These are phyloP conservation scores for Cladosporium phlei DNA, from an alignment of 2,329 filamentous ascomycete species.

Conservation along the genomic window DNA sequence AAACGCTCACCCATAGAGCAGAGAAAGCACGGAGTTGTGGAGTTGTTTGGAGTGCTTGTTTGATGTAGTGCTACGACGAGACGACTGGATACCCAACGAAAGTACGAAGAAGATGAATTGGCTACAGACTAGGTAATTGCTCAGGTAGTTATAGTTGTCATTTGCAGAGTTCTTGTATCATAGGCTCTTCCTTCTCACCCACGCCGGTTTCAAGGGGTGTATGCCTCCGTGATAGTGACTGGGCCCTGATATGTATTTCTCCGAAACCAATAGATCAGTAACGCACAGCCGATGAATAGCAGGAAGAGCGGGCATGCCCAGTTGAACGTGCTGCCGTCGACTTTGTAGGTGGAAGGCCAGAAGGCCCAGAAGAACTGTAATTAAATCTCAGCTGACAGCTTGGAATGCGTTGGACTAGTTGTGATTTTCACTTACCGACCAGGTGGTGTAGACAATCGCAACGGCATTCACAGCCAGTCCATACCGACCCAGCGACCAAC, in stretches of 20 bases:
- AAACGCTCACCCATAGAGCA: too few relatives aligned
- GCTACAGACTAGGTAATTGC: too few relatives aligned
- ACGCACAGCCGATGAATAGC: neutral
- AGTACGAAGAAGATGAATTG: too few relatives aligned
- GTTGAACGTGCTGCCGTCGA: constrained; percentile 6
- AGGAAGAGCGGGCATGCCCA: constrained; percentile 5
- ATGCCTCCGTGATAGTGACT: neutral
- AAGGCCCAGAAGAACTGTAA: constrained; percentile 11
- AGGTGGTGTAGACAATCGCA: constrained; percentile 23
- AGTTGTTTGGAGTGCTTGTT: too few relatives aligned
- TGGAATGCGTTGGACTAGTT: too few relatives aligned
- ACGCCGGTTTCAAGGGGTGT: neutral
- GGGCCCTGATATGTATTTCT: constrained; percentile 5
- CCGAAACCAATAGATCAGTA: constrained; percentile 1
- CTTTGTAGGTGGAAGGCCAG: constrained; percentile 8
- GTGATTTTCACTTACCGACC: constrained; percentile 11
- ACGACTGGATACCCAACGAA: too few relatives aligned
- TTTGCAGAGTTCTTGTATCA: too few relatives aligned
- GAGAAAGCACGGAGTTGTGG: too few relatives aligned
- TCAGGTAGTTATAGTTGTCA: too few relatives aligned
- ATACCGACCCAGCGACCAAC: constrained; percentile 22
- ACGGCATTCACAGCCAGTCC: constrained; percentile 25
- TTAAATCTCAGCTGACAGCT: too few relatives aligned
- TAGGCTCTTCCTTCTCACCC: neutral
- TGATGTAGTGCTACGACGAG: too few relatives aligned